Conservation (phyloP, 2,329 filamentous ascomycete genomes). For the Colletotrichum sp. region DNA sequence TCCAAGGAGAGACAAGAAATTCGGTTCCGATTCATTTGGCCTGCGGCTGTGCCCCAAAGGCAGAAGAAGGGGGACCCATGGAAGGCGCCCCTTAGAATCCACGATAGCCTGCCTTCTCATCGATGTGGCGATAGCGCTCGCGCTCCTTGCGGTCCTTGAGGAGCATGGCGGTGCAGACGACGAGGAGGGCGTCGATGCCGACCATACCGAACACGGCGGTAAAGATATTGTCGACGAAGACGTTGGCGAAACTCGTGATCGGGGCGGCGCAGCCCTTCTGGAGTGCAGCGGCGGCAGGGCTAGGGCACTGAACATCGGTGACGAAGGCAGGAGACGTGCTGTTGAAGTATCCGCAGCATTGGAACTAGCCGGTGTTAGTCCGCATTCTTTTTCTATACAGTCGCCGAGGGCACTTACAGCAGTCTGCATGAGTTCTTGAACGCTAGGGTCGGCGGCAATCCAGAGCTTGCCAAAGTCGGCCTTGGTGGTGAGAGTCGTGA, state of each 20-base stretch:
- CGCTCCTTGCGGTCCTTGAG: slow-evolving; percentile 83
- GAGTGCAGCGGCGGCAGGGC: slow-evolving; percentile 72
- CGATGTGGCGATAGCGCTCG: slow-evolving; percentile 79
- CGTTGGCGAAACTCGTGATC: slow-evolving; percentile 72
- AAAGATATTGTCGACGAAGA: slow-evolving; percentile 77
- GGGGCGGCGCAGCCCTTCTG: slow-evolving; percentile 72
- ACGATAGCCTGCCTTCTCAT: slow-evolving; percentile 72
- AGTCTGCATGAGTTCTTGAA: slow-evolving; percentile 74
- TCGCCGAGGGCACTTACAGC: slow-evolving; percentile 51
- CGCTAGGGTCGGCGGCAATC: slow-evolving; percentile 55
- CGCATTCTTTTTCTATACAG: background rate
- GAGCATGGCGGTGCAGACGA: slow-evolving; percentile 76
- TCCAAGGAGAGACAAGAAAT: background rate
- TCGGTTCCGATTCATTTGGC: background rate
- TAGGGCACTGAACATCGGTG: slow-evolving; percentile 70
- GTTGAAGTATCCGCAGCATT: slow-evolving; percentile 83
- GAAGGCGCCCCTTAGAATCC: slow-evolving; percentile 41
- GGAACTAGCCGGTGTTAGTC: slow-evolving; percentile 58
- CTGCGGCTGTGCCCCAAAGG: background rate
- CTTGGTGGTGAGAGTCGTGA: slow-evolving; percentile 73
- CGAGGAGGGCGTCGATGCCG: slow-evolving; percentile 69
- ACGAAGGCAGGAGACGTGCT: slow-evolving; percentile 75
- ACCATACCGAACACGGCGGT: slow-evolving; percentile 83
- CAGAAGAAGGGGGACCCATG: background rate
- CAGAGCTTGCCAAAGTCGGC: slow-evolving; percentile 67